Conservation (phyloP, 1,284 basidiomycete species). For the Malassezia sp. region DNA sequence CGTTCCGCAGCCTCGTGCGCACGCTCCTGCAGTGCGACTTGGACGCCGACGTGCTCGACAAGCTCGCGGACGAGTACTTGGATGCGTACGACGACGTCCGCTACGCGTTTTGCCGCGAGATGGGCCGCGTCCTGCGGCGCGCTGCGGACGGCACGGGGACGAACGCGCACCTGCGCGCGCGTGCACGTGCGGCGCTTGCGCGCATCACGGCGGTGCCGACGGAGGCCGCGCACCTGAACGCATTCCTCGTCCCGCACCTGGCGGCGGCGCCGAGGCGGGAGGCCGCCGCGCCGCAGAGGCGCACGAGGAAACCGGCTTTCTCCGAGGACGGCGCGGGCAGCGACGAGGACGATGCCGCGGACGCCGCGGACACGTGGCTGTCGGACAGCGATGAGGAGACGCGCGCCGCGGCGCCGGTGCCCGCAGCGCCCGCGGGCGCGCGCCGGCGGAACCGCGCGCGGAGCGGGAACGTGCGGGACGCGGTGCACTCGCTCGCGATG, state of each 20-base stretch:
- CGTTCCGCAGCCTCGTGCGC: slow-evolving; percentile 8
- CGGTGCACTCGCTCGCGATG: slow-evolving; percentile 58
- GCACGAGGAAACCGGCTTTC: slow-evolving; percentile 20
- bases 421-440: slow-evolving; percentile 18
- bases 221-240: slow-evolving; percentile 61
- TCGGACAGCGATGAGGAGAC: slow-evolving; percentile 39
- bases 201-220: slow-evolving; percentile 72
- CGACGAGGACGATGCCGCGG: slow-evolving; percentile 43
- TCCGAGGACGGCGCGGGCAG: slow-evolving; percentile 48
- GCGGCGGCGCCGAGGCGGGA: slow-evolving; percentile 19
- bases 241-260: slow-evolving; percentile 61
- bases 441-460: too few species aligned
- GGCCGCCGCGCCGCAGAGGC: slow-evolving; percentile 18
- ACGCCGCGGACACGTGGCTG: slow-evolving; percentile 31
- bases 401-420: slow-evolving; percentile 28
- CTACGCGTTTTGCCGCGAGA: slow-evolving; percentile 81
- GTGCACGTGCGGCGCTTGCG: slow-evolving; percentile 66
- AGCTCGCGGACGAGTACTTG: slow-evolving; percentile 29
- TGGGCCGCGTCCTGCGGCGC: slow-evolving; percentile 46
- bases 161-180: slow-evolving; percentile 49
- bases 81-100: slow-evolving; percentile 60
- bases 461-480: slow-evolving; percentile 20
- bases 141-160: slow-evolving; percentile 20
- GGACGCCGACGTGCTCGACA: slow-evolving; percentile 25
- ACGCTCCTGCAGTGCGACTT: slow-evolving; percentile 14